These are phyloP conservation scores for Drosera capensis DNA, from an alignment of 148 eudicot species.

Conservation along the genomic window DNA sequence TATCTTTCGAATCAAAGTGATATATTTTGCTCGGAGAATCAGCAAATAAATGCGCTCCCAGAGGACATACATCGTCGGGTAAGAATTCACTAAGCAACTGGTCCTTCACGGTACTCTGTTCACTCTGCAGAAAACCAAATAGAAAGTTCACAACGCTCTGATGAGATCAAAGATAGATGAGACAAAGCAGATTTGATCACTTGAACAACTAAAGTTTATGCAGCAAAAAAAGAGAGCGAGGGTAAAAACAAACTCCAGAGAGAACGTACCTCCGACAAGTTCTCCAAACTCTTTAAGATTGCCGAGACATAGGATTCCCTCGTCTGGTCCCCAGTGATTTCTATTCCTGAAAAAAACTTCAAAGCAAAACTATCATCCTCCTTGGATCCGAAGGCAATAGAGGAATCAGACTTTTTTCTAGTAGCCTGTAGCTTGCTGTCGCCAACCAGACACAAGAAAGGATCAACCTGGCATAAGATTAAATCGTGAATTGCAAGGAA, in stretches of 20 bases:
- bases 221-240: background rate
- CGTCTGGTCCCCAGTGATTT: slow-evolving; percentile 45
- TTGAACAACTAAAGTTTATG: slow-evolving; percentile 8
- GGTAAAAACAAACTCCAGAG: background rate
- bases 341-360: slow-evolving; percentile 44
- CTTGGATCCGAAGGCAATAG: slow-evolving; percentile 49
- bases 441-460: slow-evolving; percentile 62
- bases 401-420: slow-evolving; percentile 18
- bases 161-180: background rate
- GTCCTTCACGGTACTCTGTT: slow-evolving; percentile 36
- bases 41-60: slow-evolving; percentile 34
- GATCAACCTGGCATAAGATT: slow-evolving; percentile 50
- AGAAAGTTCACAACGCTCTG: slow-evolving; percentile 5
- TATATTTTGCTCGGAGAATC: slow-evolving; percentile 21
- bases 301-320: slow-evolving; percentile 51
- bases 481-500: background rate
- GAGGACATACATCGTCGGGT: slow-evolving; percentile 72
- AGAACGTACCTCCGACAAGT: slow-evolving; percentile 36
- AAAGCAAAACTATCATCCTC: slow-evolving; percentile 68
- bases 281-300: slow-evolving; percentile 50
- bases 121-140: slow-evolving; percentile 33
- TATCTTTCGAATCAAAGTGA: slow-evolving; percentile 16
- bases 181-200: background rate
- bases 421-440: slow-evolving; percentile 71
- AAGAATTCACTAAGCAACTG: slow-evolving; percentile 63